These are phyloP conservation scores for Fusarium sp. DNA, from an alignment of 2,329 filamentous ascomycete genomes.

Conservation along the genomic window DNA sequence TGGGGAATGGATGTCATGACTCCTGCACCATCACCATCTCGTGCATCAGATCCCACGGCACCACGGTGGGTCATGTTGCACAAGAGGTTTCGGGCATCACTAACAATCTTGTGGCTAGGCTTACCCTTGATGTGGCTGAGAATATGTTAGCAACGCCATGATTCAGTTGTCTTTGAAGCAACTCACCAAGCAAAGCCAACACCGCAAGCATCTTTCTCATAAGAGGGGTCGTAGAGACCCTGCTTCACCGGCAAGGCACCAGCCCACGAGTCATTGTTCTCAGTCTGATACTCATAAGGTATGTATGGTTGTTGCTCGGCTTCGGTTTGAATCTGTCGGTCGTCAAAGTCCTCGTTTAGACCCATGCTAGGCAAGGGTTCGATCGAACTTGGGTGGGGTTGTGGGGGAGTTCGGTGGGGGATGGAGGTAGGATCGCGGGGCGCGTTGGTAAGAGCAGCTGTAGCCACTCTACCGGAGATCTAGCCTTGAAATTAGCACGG, in stretches of 20 bases:
- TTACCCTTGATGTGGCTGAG: slow-evolving; percentile 95
- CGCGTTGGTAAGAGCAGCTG: slow-evolving; percentile 45
- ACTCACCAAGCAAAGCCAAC: slow-evolving; percentile 97
- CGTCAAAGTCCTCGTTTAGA: slow-evolving; percentile 75
- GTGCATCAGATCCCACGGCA: slow-evolving; percentile 96
- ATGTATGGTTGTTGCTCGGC: slow-evolving; percentile 71
- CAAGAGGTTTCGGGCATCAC: slow-evolving; percentile 94
- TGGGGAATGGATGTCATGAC: slow-evolving; percentile 99
- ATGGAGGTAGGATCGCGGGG: slow-evolving; percentile 42
- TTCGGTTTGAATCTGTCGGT: slow-evolving; percentile 73
- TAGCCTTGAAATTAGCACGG: slow-evolving; percentile 42
- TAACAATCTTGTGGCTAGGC: slow-evolving; percentile 97
- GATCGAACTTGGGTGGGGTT: slow-evolving; percentile 45
- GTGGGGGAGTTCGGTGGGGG: slow-evolving; percentile 44
- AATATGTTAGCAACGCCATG: slow-evolving; percentile 38
- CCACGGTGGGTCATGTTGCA: slow-evolving; percentile 99
- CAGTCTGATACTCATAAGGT: slow-evolving; percentile 87
- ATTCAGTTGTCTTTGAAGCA: background rate
- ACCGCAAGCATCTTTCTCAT: slow-evolving; percentile 99
- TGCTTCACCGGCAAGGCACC: slow-evolving; percentile 96
- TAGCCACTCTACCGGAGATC: slow-evolving; percentile 13
- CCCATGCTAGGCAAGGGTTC: slow-evolving; percentile 76
- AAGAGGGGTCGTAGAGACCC: slow-evolving; percentile 95
- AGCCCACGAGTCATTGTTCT: slow-evolving; percentile 91
- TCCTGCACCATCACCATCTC: slow-evolving; percentile 97